These are phyloP conservation scores for Davidsoniella neocaledoniae DNA, from an alignment of 2,329 filamentous ascomycete species.

Conservation along the genomic window DNA sequence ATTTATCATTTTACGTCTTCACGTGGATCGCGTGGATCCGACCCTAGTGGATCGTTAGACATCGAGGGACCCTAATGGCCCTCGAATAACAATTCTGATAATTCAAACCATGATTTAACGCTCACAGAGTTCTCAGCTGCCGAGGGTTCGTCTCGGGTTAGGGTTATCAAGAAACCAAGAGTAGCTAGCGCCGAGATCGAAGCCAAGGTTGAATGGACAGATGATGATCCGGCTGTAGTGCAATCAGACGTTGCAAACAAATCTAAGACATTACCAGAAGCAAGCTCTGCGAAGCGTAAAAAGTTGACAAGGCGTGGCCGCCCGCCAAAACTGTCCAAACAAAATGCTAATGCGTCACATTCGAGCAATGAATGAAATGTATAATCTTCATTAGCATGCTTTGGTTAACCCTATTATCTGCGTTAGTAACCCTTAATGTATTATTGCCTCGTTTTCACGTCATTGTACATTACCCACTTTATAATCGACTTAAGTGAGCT, in stretches of 20 bases:
- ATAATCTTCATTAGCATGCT: background rate
- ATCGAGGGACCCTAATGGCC: background rate
- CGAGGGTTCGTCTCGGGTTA: no score
- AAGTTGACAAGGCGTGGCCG: background rate
- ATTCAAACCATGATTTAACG: background rate
- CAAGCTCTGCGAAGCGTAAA: background rate
- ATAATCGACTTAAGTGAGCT: background rate
- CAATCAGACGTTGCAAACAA: no score
- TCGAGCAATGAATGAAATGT: background rate
- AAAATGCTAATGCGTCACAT: background rate
- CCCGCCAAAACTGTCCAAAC: background rate
- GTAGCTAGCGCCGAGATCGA: background rate
- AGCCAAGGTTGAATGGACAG: constrained; percentile 6
- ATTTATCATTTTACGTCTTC: no score
- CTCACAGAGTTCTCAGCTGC: no score
- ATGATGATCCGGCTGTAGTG: background rate
- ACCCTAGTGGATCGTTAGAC: no score
- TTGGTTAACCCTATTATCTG: background rate
- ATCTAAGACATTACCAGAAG: background rate
- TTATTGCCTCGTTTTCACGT: background rate
- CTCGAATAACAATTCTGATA: background rate
- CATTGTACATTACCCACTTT: background rate
- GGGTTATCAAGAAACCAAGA: no score
- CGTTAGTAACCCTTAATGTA: no score
- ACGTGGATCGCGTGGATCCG: no score